Evolutionary conservation across 768 basidiomycete species (phyloP).

Genomic region (Trametes meyenii): DNA sequence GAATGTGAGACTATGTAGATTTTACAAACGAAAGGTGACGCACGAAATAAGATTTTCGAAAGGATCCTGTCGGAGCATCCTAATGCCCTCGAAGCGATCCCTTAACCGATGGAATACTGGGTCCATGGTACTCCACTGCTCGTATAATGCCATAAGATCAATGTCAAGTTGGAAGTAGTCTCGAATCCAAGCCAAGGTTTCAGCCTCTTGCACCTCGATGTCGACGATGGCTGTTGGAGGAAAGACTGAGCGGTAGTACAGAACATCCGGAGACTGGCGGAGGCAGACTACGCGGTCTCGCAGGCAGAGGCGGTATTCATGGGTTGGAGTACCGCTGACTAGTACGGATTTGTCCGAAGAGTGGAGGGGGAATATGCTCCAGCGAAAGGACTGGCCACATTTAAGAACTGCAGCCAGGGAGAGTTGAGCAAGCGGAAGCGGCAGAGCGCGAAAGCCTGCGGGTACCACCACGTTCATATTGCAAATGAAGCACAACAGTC

Average conservation of each 20-base stretch:
- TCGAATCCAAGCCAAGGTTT: slow-evolving; percentile 73
- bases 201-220: slow-evolving; percentile 48
- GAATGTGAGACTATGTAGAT: background rate
- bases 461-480: slow-evolving; percentile 11
- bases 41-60: slow-evolving; percentile 96
- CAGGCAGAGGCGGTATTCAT: slow-evolving; percentile 81
- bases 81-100: slow-evolving; percentile 74
- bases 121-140: slow-evolving; percentile 74
- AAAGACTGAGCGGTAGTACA: slow-evolving; percentile 75
- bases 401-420: slow-evolving; percentile 77
- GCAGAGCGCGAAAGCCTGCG: slow-evolving; percentile 54
- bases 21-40: slow-evolving; percentile 36
- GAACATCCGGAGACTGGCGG: slow-evolving; percentile 62
- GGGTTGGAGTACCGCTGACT: slow-evolving; percentile 31
- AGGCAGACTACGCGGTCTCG: slow-evolving; percentile 84
- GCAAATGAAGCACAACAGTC: background rate
- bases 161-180: slow-evolving; percentile 91
- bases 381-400: slow-evolving; percentile 87
- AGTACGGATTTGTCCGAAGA: slow-evolving; percentile 12
- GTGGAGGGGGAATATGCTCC: slow-evolving; percentile 57
- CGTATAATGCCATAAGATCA: slow-evolving; percentile 71
- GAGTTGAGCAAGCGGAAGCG: slow-evolving; percentile 66
- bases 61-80: slow-evolving; percentile 90
- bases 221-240: slow-evolving; percentile 44
- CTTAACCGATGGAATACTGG: slow-evolving; percentile 68